Conservation (phyloP, 306 rosid genomes). For the Inga laurina region DNA sequence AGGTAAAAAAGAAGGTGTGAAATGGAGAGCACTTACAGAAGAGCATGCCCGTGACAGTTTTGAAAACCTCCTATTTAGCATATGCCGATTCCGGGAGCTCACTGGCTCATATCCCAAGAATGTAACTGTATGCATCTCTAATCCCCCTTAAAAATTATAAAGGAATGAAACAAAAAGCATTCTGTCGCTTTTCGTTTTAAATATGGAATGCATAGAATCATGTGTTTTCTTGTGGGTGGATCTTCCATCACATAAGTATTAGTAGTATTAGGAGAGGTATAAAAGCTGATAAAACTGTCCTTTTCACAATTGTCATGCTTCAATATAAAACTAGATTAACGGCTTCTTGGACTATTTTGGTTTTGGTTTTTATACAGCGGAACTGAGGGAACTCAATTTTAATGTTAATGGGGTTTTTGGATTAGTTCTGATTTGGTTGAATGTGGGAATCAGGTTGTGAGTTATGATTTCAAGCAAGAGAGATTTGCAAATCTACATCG, state of each 20-base stretch:
- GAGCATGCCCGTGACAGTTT: slow-evolving; percentile 98
- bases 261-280: not conserved
- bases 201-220: not conserved
- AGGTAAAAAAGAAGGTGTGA: slow-evolving; percentile 69
- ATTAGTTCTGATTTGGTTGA: slow-evolving; percentile 25
- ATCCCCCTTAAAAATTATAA: not conserved
- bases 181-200: slow-evolving; percentile 11
- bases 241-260: not conserved
- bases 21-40: slow-evolving; percentile 85
- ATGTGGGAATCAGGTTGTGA: slow-evolving; percentile 56
- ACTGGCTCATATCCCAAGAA: slow-evolving; percentile 83
- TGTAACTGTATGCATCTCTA: slow-evolving; percentile 62
- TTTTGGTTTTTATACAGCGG: not conserved
- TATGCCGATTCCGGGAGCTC: slow-evolving; percentile 91
- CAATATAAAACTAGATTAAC: not conserved
- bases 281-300: not conserved
- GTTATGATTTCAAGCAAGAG: slow-evolving; percentile 82
- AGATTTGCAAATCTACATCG: slow-evolving; percentile 85
- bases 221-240: slow-evolving; percentile 11
- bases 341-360: not conserved
- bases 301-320: not conserved
- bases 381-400: not conserved
- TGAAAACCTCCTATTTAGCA: slow-evolving; percentile 90
- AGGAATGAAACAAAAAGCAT: too few species aligned
- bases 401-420: slow-evolving; percentile 6